phyloP scores from a whole-genome alignment of 2,329 filamentous ascomycete species.

The Ilyonectria destructans region DNA sequence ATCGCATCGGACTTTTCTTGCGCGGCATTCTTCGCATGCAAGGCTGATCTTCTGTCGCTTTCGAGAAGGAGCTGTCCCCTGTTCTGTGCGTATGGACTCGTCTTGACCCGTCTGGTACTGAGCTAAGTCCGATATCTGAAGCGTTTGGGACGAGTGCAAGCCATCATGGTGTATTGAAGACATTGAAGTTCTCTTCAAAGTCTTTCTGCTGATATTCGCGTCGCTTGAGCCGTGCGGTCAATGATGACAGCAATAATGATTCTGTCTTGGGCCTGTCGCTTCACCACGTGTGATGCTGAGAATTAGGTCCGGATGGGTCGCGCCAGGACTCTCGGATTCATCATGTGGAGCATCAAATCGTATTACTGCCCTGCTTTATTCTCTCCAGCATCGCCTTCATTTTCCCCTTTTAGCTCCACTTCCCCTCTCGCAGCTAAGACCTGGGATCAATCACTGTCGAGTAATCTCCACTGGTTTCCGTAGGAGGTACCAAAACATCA shows the following conservation, averaged over 20 bases:
- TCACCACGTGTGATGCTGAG: background rate
- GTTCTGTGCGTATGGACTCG: background rate
- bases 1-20: background rate
- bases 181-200: background rate
- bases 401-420: too few species aligned
- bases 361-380: too few species aligned
- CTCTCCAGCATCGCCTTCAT: too few species aligned
- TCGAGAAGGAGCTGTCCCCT: background rate
- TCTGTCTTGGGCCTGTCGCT: background rate
- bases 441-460: too few species aligned
- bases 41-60: background rate
- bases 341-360: too few species aligned
- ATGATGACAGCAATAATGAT: background rate
- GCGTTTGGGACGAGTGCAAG: background rate
- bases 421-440: too few species aligned
- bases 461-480: too few species aligned
- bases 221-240: background rate
- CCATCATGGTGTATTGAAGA: background rate
- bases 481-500: too few species aligned
- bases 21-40: slow-evolving; percentile 1
- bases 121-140: background rate
- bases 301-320: too few species aligned
- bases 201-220: background rate
- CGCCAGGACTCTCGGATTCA: too few species aligned
- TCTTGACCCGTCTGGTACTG: background rate